These are phyloP conservation scores for Starmerella apis DNA, from an alignment of 805 yeast species.

Conservation along the genomic window DNA sequence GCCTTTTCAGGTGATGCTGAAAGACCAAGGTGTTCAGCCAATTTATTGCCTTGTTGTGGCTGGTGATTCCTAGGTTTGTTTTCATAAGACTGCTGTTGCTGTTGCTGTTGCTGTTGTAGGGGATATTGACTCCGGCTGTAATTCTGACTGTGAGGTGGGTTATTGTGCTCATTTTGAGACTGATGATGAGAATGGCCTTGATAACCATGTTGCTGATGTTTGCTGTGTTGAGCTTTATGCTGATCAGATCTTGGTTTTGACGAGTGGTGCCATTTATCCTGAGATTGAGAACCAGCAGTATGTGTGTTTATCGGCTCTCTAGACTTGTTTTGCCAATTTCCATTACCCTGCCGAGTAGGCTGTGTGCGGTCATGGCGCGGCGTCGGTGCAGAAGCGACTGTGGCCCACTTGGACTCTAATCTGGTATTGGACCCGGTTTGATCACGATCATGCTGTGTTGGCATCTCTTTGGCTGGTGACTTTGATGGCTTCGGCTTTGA, in stretches of 20 bases:
- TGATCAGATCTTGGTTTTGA: neutral
- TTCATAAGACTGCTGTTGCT: neutral
- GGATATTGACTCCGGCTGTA: neutral
- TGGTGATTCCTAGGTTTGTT: neutral
- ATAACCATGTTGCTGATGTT: neutral
- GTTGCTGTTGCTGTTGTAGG: neutral
- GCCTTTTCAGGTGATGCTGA: neutral
- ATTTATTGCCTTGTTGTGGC: neutral
- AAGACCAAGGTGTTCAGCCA: neutral
- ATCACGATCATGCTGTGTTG: neutral
- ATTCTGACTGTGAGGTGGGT: no score
- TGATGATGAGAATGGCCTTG: no score
- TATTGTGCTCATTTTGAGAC: no score
- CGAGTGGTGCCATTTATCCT: neutral
- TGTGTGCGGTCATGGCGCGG: neutral
- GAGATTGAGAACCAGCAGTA: no score
- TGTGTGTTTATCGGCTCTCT: neutral
- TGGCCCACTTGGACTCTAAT: slow-evolving; percentile 1
- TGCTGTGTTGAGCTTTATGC: neutral
- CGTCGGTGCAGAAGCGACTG: neutral
- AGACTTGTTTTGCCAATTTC: neutral
- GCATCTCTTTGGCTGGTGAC: neutral
- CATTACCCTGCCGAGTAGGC: neutral
- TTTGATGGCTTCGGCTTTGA: neutral
- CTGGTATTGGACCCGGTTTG: neutral